Evolutionary conservation across 305 asterid genomes (phyloP).

Genomic region (Salvia sclarea): DNA sequence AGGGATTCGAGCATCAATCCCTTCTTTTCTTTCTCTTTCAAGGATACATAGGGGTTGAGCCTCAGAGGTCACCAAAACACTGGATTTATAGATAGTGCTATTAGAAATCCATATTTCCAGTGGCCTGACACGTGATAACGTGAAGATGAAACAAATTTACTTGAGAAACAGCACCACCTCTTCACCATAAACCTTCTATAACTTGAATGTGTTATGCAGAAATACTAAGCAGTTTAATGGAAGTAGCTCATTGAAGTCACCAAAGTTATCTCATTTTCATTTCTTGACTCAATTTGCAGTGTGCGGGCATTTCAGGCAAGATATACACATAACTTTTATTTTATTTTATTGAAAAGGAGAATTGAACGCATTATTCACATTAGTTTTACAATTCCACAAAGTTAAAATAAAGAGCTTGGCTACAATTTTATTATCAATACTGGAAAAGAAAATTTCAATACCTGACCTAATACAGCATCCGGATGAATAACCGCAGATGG

Average conservation of each 20-base stretch:
- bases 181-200: no score
- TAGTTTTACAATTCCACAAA: background rate
- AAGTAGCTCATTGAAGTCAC: no score
- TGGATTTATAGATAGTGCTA: no score
- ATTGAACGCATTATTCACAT: background rate
- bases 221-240: background rate
- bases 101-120: no score
- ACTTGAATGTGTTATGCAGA: no score
- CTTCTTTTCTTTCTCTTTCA: no score
- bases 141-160: no score
- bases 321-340: background rate
- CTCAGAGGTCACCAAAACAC: no score
- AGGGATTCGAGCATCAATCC: no score
- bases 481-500: conserved; percentile 79
- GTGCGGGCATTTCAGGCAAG: background rate
- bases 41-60: no score
- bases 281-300: conserved; percentile 5
- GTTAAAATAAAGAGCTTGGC: background rate
- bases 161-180: no score
- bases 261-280: background rate
- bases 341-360: background rate
- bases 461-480: conserved; percentile 70
- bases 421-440: background rate
- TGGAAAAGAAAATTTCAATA: conserved; percentile 25
- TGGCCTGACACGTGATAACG: no score